Evolutionary conservation across 768 basidiomycete genomes (phyloP).

Genomic region (Coprinopsis cinerea): DNA sequence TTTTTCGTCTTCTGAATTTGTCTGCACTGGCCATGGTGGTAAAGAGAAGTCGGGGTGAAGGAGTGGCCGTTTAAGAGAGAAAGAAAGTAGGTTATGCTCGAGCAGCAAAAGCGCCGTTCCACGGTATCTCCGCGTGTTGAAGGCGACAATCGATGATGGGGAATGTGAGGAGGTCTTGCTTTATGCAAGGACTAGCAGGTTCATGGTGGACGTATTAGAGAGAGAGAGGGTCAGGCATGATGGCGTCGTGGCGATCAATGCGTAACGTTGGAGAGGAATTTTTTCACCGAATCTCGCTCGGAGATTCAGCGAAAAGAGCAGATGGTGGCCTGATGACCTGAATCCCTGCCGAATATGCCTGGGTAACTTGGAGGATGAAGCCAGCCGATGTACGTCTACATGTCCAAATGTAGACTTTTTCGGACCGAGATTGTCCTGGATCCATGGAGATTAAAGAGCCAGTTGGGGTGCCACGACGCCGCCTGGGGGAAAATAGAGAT

Average conservation of each 20-base stretch:
- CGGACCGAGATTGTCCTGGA: background rate
- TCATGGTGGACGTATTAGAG: background rate
- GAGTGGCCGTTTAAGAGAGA: background rate
- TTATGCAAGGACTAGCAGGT: too few relatives aligned
- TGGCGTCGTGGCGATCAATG: background rate
- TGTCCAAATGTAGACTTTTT: background rate
- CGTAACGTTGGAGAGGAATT: background rate
- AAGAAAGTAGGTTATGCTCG: background rate
- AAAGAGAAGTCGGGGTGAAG: constrained; percentile 24
- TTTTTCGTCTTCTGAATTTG: constrained; percentile 65
- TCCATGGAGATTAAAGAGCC: background rate
- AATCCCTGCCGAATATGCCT: background rate
- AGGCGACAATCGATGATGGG: background rate
- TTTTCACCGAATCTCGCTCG: background rate
- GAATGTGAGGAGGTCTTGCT: background rate
- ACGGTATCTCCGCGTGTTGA: background rate
- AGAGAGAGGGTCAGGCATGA: background rate
- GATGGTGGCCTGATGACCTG: background rate
- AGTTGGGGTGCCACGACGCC: background rate
- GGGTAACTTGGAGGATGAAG: background rate
- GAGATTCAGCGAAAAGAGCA: background rate
- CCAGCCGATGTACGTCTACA: background rate
- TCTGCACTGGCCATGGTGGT: constrained; percentile 15
- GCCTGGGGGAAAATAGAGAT: background rate
- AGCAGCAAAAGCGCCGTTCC: background rate